Conservation (phyloP, 345 rosid genomes). For the Xanthoceras sorbifolium region DNA sequence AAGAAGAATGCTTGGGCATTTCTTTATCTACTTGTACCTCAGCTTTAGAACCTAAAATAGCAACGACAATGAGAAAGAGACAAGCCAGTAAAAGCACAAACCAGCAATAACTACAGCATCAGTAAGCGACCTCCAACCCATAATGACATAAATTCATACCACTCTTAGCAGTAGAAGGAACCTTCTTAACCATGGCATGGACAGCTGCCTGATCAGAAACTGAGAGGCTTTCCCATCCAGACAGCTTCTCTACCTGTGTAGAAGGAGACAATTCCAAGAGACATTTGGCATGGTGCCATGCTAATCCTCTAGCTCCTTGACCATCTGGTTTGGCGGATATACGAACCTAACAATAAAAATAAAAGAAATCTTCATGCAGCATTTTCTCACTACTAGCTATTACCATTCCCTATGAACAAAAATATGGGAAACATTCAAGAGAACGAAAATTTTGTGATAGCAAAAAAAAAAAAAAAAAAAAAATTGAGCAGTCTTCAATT, state of each 20-base stretch:
- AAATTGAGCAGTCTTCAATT: neutral
- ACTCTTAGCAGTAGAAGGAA: conserved; percentile 41
- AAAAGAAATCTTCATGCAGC: conserved; percentile 8
- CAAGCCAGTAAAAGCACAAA: conserved; percentile 18
- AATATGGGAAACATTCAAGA: neutral
- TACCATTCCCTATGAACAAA: neutral
- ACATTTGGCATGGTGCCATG: conserved; percentile 91
- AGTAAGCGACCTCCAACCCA: neutral
- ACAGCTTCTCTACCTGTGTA: conserved; percentile 57
- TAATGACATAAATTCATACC: conserved; percentile 41
- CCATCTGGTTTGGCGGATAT: conserved; percentile 73
- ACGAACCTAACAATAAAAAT: conserved; percentile 58
- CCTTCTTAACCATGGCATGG: conserved; percentile 49
- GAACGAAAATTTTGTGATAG: neutral
- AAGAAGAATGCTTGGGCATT: conserved; percentile 28
- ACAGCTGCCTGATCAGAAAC: conserved; percentile 62
- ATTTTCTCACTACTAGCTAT: conserved; percentile 16
- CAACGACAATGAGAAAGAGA: conserved; percentile 21
- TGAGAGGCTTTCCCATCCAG: conserved; percentile 78
- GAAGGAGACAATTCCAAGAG: conserved; percentile 58
- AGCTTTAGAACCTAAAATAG: conserved; percentile 33
- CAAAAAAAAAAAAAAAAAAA: neutral
- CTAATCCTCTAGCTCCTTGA: conserved; percentile 62
- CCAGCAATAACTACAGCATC: neutral
- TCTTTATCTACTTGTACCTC: conserved; percentile 37